phyloP scores from a whole-genome alignment of 768 basidiomycete species.

The Termitomyces sp. region DNA sequence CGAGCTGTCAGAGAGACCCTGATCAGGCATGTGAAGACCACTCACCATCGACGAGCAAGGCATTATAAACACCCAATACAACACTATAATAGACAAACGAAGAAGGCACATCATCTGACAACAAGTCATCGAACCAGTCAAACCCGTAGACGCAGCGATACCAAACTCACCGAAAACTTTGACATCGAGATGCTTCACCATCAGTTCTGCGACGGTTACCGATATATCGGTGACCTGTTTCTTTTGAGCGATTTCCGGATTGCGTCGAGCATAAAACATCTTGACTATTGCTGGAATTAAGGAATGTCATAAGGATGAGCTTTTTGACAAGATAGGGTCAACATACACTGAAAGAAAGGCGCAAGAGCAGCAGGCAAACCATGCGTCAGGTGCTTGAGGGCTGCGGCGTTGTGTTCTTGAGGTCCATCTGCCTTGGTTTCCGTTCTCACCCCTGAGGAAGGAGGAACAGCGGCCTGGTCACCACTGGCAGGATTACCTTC shows the following conservation, averaged over 20 bases:
- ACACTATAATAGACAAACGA: conserved; percentile 41
- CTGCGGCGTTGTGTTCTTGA: conserved; percentile 62
- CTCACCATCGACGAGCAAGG: conserved; percentile 45
- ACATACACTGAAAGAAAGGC: conserved; percentile 81
- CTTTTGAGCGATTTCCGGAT: conserved; percentile 67
- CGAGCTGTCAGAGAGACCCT: conserved; percentile 5
- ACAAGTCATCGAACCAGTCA: not conserved
- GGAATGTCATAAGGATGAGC: not conserved
- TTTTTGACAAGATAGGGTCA: not conserved
- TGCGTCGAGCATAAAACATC: conserved; percentile 78
- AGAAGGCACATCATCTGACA: conserved; percentile 24
- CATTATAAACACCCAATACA: conserved; percentile 38
- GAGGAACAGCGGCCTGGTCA: not conserved
- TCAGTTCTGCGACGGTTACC: conserved; percentile 59
- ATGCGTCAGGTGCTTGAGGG: conserved; percentile 74
- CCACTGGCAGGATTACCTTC: conserved; percentile 17
- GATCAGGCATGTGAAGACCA: conserved; percentile 6
- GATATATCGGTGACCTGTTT: conserved; percentile 73
- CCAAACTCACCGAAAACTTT: conserved; percentile 43
- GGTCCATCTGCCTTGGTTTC: conserved; percentile 36
- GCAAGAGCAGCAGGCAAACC: conserved; percentile 70
- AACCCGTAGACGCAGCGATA: not conserved
- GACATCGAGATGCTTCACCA: conserved; percentile 63
- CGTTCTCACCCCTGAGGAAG: not conserved
- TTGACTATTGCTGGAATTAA: conserved; percentile 66